Evolutionary conservation across 768 basidiomycete genomes (phyloP).

Genomic region (Solioccasus polychromus): DNA sequence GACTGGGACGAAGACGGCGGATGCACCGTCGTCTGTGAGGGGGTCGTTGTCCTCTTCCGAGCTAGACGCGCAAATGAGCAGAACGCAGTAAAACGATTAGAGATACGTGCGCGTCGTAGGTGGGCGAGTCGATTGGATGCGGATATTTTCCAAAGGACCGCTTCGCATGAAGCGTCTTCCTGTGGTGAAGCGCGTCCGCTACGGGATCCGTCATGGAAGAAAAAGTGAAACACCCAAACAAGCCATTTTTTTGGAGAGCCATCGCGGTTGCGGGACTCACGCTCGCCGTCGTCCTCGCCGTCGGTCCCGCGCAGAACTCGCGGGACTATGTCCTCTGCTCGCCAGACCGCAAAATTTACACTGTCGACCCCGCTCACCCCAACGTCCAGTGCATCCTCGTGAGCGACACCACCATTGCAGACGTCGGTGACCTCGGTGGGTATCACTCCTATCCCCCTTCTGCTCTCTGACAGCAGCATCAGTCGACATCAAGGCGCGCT

Average conservation of each 20-base stretch:
- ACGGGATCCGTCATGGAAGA: conserved; percentile 27
- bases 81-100: conserved; percentile 4
- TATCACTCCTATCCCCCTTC: background rate
- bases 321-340: conserved; percentile 60
- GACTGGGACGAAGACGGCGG: conserved; percentile 46
- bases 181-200: conserved; percentile 30
- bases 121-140: conserved; percentile 62
- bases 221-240: background rate
- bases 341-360: conserved; percentile 53
- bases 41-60: conserved; percentile 90
- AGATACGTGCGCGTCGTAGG: conserved; percentile 65
- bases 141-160: conserved; percentile 72
- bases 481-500: conserved; percentile 27
- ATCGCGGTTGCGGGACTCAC: too few relatives aligned
- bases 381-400: conserved; percentile 63
- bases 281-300: conserved; percentile 4
- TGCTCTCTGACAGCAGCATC: background rate
- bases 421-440: conserved; percentile 49
- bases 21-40: conserved; percentile 69
- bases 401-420: conserved; percentile 43
- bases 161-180: conserved; percentile 41
- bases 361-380: conserved; percentile 54
- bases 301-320: conserved; percentile 1
- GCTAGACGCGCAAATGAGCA: conserved; percentile 33
- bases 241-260: background rate